Percentiles rank a stretch among this genome's conserved stretches.
Conservation (phyloP, 306 rosid genomes). For the Arachis hypogaea region DNA sequence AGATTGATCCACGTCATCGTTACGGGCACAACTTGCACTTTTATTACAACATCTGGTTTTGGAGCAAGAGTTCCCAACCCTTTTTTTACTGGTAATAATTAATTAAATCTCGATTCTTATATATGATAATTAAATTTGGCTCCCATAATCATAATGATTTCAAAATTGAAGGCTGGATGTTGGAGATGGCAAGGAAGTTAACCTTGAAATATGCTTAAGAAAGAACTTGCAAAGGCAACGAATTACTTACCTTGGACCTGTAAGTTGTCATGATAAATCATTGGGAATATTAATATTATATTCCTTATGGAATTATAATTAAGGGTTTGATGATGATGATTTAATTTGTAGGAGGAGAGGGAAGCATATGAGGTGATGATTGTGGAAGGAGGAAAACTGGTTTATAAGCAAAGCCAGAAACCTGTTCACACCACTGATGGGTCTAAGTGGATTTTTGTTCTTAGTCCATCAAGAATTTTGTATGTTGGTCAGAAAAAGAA, state of each 20-base stretch:
- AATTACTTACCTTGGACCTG: constrained; percentile 83
- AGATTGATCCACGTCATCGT: constrained; percentile 96
- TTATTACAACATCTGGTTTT: constrained; percentile 78
- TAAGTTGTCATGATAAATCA: constrained; percentile 41
- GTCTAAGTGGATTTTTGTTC: constrained; percentile 87
- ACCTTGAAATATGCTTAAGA: constrained; percentile 58
- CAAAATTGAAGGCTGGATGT: constrained; percentile 74
- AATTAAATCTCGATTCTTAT: background rate
- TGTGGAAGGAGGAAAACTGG: constrained; percentile 60
- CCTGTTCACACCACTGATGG: constrained; percentile 59
- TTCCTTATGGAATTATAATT: no score
- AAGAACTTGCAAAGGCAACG: constrained; percentile 55
- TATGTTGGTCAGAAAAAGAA: constrained; percentile 73
- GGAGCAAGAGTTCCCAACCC: constrained; percentile 66
- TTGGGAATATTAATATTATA: background rate
- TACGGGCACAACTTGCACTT: constrained; percentile 87
- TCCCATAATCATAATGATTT: background rate
- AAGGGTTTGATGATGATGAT: no score
- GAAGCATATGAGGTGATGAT: constrained; percentile 76
- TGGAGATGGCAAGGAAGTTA: constrained; percentile 76
- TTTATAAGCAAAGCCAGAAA: constrained; percentile 55
- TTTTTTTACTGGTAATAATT: constrained; percentile 87
- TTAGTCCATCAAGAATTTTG: constrained; percentile 59
- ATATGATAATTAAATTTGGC: no score
- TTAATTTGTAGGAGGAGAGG: constrained; percentile 63